phyloP scores from a whole-genome alignment of 495 filamentous ascomycete species.

The Penicillium psychrofluorescens region DNA sequence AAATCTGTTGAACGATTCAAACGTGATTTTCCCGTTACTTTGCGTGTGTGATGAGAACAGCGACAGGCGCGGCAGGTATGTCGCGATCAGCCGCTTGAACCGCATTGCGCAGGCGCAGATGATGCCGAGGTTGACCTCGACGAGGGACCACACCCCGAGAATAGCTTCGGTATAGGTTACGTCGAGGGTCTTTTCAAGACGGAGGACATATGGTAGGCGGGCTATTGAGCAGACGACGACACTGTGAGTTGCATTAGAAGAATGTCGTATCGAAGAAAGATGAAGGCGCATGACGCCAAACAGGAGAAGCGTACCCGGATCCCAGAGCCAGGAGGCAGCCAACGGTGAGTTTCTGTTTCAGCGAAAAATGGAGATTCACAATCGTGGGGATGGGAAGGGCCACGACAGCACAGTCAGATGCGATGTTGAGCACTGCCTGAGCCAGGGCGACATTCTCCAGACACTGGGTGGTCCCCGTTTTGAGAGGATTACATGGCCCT shows the following conservation, averaged over 20 bases:
- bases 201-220: slow-evolving; percentile 14
- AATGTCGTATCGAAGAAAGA: no score
- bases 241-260: background rate
- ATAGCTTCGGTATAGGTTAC: slow-evolving; percentile 14
- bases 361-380: slow-evolving; percentile 8
- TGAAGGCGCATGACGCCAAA: background rate
- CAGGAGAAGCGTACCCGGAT: slow-evolving; percentile 8
- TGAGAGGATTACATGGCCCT: slow-evolving; percentile 12
- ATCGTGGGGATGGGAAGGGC: slow-evolving; percentile 11
- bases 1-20: slow-evolving; percentile 1
- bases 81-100: slow-evolving; percentile 55
- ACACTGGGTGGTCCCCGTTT: slow-evolving; percentile 8
- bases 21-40: background rate
- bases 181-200: slow-evolving; percentile 6
- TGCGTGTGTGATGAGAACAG: slow-evolving; percentile 7
- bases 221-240: slow-evolving; percentile 16
- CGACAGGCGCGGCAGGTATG: slow-evolving; percentile 9
- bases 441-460: slow-evolving; percentile 13
- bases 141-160: slow-evolving; percentile 63
- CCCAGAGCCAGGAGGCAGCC: slow-evolving; percentile 11
- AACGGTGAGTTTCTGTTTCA: slow-evolving; percentile 10
- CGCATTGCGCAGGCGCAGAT: slow-evolving; percentile 75
- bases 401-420: slow-evolving; percentile 11
- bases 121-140: slow-evolving; percentile 78
- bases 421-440: slow-evolving; percentile 10